These are phyloP conservation scores for Eutrema heterophyllum DNA, from an alignment of 345 rosid species.

Conservation along the genomic window DNA sequence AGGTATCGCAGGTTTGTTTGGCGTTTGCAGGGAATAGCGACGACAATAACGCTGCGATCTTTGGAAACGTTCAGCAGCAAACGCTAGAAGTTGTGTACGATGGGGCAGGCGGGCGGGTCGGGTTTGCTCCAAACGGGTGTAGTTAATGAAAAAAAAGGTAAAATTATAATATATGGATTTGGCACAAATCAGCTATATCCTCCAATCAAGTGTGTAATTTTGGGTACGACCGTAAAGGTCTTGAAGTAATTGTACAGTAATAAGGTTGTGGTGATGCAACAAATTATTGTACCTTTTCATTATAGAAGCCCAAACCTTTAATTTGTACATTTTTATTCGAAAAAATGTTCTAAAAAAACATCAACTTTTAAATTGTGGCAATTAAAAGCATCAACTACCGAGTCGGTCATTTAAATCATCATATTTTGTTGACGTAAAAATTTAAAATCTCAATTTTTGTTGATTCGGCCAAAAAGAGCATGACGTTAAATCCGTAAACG, in stretches of 20 bases:
- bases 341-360: no score
- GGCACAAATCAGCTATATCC: constrained; percentile 13
- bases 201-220: constrained; percentile 11
- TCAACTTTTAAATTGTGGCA: no score
- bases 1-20: constrained; percentile 59
- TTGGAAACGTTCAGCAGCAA: constrained; percentile 75
- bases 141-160: constrained; percentile 11
- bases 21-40: constrained; percentile 71
- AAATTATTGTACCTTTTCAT: not conserved
- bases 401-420: no score
- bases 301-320: not conserved
- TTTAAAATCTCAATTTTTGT: no score
- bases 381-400: no score
- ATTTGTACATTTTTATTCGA: not conserved
- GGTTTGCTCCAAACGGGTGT: constrained; percentile 63
- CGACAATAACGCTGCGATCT: constrained; percentile 42
- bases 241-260: constrained; percentile 9
- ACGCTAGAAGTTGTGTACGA: constrained; percentile 74
- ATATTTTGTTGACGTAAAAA: no score
- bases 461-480: no score
- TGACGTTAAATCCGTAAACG: no score
- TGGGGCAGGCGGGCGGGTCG: constrained; percentile 50
- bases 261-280: not conserved
- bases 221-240: not conserved
- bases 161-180: not conserved